phyloP scores from a whole-genome alignment of 257 asterid genomes.

The Striga asiatica region DNA sequence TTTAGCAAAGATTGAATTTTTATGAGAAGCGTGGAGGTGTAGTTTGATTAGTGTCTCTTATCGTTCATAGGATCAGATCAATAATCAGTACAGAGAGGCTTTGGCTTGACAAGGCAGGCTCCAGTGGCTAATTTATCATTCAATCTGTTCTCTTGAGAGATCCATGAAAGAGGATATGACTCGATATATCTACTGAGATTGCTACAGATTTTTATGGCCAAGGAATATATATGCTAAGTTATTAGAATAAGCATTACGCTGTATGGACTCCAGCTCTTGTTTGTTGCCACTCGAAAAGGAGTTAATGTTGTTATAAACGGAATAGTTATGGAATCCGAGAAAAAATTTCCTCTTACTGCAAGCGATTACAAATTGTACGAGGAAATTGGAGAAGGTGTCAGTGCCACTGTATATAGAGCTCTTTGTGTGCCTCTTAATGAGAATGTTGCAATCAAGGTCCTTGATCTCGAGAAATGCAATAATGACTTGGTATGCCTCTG shows the following conservation, averaged over 20 bases:
- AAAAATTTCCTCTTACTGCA: slow-evolving; percentile 66
- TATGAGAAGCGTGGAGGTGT: neutral
- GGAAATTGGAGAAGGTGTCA: slow-evolving; percentile 98
- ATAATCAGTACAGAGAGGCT: neutral
- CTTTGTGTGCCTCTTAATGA: slow-evolving; percentile 69
- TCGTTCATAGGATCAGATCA: neutral
- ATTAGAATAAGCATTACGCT: slow-evolving; percentile 22
- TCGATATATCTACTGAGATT: slow-evolving; percentile 10
- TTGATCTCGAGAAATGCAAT: slow-evolving; percentile 93
- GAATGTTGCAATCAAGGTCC: slow-evolving; percentile 93
- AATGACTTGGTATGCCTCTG: slow-evolving; percentile 76
- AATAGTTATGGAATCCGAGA: slow-evolving; percentile 46
- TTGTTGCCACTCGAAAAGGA: slow-evolving; percentile 17
- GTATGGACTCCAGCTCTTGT: slow-evolving; percentile 13
- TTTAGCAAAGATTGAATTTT: neutral
- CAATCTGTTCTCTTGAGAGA: slow-evolving; percentile 1
- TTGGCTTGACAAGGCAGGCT: slow-evolving; percentile 4
- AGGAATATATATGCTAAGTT: slow-evolving; percentile 24
- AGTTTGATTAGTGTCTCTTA: neutral
- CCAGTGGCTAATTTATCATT: neutral
- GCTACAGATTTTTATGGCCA: slow-evolving; percentile 17
- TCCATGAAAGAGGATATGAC: neutral
- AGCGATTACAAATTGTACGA: slow-evolving; percentile 63
- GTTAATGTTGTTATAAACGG: slow-evolving; percentile 18
- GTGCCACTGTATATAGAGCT: slow-evolving; percentile 89